phyloP scores from a whole-genome alignment of 2,329 filamentous ascomycete genomes.

The Penicillium sp. region DNA sequence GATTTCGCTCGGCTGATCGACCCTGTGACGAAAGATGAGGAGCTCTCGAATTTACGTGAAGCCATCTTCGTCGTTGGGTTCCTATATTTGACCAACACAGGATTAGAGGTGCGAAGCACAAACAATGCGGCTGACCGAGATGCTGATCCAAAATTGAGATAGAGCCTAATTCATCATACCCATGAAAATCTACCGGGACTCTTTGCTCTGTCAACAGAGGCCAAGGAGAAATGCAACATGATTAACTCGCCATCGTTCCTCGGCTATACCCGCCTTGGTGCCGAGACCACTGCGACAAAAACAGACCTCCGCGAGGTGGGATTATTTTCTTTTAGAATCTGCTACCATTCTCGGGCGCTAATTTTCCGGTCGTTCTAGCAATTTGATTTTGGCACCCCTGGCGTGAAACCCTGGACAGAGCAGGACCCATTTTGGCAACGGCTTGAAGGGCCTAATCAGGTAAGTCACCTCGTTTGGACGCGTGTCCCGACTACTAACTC shows the following conservation, averaged over 20 bases:
- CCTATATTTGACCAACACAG: conserved; percentile 36
- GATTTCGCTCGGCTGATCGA: conserved; percentile 29
- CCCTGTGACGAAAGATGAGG: conserved; percentile 23
- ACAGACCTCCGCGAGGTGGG: conserved; percentile 35
- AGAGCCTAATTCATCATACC: conserved; percentile 23
- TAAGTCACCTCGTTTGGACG: background rate
- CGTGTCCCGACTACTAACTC: background rate
- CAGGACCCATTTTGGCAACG: conserved; percentile 48
- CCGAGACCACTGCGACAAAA: conserved; percentile 33
- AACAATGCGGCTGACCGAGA: background rate
- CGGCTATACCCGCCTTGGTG: conserved; percentile 35
- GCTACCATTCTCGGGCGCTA: background rate
- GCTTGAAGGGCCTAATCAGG: conserved; percentile 32
- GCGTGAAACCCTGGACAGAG: conserved; percentile 26
- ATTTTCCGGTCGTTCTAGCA: conserved; percentile 33
- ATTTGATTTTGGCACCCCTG: conserved; percentile 43
- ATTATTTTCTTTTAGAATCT: background rate
- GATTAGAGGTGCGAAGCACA: conserved; percentile 28
- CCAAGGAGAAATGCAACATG: conserved; percentile 33
- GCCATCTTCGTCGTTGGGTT: conserved; percentile 39
- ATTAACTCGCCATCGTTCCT: conserved; percentile 35
- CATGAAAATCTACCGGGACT: conserved; percentile 27
- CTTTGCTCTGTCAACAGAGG: conserved; percentile 26
- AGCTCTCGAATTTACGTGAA: conserved; percentile 28
- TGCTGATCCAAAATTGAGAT: background rate